phyloP scores from a whole-genome alignment of 331 rosid genomes.

The Spiraea crenata region DNA sequence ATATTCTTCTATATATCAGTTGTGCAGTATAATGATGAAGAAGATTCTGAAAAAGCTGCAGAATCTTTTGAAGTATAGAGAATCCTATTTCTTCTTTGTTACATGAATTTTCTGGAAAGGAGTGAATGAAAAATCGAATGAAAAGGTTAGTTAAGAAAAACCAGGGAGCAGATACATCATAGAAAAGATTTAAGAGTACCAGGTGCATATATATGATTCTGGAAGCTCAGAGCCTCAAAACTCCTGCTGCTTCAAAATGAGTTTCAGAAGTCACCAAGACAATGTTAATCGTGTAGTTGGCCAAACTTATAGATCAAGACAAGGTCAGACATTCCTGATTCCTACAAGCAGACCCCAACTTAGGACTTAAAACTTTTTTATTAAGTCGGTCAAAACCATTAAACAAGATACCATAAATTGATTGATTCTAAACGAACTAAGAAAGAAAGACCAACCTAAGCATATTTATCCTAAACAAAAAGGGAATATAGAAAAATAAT shows the following conservation, averaged over 20 bases:
- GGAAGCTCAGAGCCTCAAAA: neutral
- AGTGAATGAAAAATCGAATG: too few relatives aligned
- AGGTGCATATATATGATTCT: neutral
- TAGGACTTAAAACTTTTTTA: constrained; percentile 22
- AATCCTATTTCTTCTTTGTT: too few relatives aligned
- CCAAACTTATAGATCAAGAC: constrained; percentile 9
- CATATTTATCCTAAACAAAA: too few relatives aligned
- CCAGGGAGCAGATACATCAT: too few relatives aligned
- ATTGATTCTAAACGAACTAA: neutral
- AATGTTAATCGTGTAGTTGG: neutral
- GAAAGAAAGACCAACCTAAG: neutral
- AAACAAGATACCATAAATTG: constrained; percentile 4
- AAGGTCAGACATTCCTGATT: constrained; percentile 19
- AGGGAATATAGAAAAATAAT: neutral
- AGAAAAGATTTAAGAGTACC: too few relatives aligned
- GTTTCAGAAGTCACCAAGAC: neutral
- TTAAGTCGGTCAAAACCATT: neutral
- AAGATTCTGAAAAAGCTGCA: neutral
- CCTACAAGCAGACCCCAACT: neutral
- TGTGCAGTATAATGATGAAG: neutral
- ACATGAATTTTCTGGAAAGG: too few relatives aligned
- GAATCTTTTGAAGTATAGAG: neutral
- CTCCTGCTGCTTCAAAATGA: neutral
- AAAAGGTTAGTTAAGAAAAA: too few relatives aligned
- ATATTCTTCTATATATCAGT: neutral